These are phyloP conservation scores for Henningerozyma blattae DNA, from an alignment of 805 yeast genomes.

Conservation along the genomic window DNA sequence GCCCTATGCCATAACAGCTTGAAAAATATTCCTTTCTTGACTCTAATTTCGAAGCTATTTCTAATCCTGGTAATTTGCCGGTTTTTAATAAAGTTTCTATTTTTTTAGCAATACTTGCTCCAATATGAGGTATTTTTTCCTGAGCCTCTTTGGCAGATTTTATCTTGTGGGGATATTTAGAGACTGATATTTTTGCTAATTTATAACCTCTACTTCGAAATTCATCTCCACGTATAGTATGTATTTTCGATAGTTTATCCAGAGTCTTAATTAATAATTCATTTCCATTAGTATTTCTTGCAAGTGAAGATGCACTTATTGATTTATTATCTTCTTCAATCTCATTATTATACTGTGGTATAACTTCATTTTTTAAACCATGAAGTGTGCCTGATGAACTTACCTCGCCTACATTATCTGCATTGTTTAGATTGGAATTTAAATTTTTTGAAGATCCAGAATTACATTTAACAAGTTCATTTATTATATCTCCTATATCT, in stretches of 20 bases:
- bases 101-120: conserved; percentile 21
- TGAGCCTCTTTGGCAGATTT: conserved; percentile 18
- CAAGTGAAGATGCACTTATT: background rate
- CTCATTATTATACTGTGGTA: background rate
- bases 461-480: background rate
- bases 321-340: background rate
- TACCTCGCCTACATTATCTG: background rate
- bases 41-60: conserved; percentile 7
- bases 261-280: conserved; percentile 10
- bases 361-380: background rate
- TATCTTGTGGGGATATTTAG: conserved; percentile 11
- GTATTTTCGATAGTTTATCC: conserved; percentile 11
- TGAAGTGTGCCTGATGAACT: background rate
- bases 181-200: conserved; percentile 15
- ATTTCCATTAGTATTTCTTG: conserved; percentile 5
- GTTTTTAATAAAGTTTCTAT: conserved; percentile 16
- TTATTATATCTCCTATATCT: too few species aligned
- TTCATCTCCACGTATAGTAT: conserved; percentile 16
- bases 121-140: conserved; percentile 12
- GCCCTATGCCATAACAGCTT: conserved; percentile 21
- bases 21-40: conserved; percentile 14
- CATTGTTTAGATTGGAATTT: background rate
- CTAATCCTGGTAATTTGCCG: conserved; percentile 16
- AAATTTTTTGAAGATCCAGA: background rate
- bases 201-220: conserved; percentile 20